These are phyloP conservation scores for Solanum tarijense DNA, from an alignment of 257 asterid species.

Conservation along the genomic window DNA sequence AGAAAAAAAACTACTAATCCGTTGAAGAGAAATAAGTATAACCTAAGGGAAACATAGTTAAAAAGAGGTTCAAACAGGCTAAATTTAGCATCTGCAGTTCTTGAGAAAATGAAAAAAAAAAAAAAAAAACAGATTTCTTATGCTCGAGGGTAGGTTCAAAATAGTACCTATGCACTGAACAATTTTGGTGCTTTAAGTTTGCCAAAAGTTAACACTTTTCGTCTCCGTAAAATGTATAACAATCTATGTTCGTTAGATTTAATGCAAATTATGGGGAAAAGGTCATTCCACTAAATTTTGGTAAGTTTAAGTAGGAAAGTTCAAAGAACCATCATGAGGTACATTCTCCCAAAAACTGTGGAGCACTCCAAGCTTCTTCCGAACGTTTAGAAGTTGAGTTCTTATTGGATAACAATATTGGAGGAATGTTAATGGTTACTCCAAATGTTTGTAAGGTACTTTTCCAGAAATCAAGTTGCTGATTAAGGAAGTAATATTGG, in stretches of 20 bases:
- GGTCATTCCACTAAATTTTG: background rate
- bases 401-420: no score
- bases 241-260: background rate
- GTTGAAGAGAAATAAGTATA: background rate
- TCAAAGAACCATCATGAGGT: background rate
- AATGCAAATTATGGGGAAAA: background rate
- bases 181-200: background rate
- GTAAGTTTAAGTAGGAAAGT: background rate
- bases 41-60: background rate
- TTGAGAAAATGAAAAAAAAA: background rate
- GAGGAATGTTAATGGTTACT: no score
- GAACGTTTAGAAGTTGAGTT: background rate
- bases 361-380: background rate
- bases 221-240: background rate
- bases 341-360: background rate
- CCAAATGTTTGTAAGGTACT: no score
- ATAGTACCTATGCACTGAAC: background rate
- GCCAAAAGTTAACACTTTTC: background rate
- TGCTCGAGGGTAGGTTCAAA: background rate
- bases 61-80: background rate
- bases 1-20: background rate
- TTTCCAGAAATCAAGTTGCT: no score
- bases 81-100: background rate
- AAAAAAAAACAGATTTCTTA: background rate
- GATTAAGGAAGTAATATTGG: no score